Conservation (phyloP, 2,329 filamentous ascomycete genomes). For the Pochonia chlamydosporia region DNA sequence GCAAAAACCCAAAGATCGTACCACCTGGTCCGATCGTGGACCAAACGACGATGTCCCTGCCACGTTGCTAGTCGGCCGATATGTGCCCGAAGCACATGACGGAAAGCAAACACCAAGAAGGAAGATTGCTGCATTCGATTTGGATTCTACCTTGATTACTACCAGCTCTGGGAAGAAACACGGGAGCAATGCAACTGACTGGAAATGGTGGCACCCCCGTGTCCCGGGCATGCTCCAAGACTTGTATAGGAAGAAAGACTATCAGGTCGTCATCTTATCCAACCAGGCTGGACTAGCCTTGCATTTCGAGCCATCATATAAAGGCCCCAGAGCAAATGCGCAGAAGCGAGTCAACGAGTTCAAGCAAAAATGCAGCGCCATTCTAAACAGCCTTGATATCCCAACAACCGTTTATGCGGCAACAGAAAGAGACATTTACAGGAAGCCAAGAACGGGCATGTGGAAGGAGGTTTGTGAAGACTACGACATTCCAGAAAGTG, state of each 20-base stretch:
- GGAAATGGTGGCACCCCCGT: conserved; percentile 84
- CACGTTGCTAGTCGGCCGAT: conserved; percentile 71
- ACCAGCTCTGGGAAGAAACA: conserved; percentile 79
- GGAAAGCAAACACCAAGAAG: conserved; percentile 26
- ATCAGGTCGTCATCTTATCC: conserved; percentile 71
- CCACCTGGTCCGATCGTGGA: conserved; percentile 65
- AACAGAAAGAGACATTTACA: conserved; percentile 71
- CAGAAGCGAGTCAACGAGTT: conserved; percentile 70
- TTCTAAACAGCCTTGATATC: conserved; percentile 67
- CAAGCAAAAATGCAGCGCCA: conserved; percentile 69
- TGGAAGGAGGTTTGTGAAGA: conserved; percentile 63
- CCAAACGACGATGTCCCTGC: conserved; percentile 39
- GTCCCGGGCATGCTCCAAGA: conserved; percentile 64
- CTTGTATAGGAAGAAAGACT: conserved; percentile 64
- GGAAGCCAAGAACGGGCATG: conserved; percentile 87
- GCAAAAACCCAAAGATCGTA: conserved; percentile 73
- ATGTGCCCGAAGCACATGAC: conserved; percentile 40
- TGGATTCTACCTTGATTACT: conserved; percentile 82
- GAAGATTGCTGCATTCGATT: conserved; percentile 69
- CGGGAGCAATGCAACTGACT: conserved; percentile 64
- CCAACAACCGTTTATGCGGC: conserved; percentile 82
- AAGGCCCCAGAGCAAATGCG: conserved; percentile 48
- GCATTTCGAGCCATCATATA: conserved; percentile 63
- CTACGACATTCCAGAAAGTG: conserved; percentile 48
- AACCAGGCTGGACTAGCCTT: conserved; percentile 84